These are phyloP conservation scores for Boletus vinaceobasis DNA, from an alignment of 768 basidiomycete species.

Conservation along the genomic window DNA sequence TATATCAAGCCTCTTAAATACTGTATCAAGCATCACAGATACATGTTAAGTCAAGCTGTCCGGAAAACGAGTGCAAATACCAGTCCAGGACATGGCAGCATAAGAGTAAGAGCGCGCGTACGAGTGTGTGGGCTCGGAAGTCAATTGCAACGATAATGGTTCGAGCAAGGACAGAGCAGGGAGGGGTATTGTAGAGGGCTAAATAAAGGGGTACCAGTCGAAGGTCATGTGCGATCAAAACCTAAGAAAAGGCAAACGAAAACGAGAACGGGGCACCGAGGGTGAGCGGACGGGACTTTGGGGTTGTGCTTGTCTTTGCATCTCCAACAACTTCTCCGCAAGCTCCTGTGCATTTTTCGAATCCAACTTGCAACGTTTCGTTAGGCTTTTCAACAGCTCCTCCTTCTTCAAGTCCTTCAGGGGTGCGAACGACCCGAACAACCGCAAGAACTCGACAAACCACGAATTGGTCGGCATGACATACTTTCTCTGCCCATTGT, in stretches of 20 bases:
- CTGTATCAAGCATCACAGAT: not conserved
- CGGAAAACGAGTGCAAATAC: not conserved
- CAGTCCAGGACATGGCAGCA: not conserved
- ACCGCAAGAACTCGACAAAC: conserved; percentile 20
- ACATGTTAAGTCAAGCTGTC: not conserved
- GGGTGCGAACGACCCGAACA: conserved; percentile 16
- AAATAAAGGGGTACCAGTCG: not conserved
- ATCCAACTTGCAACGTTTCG: conserved; percentile 25
- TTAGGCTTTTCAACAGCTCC: conserved; percentile 15
- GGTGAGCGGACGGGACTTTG: not conserved
- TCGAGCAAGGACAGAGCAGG: too few species aligned
- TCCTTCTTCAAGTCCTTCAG: conserved; percentile 16
- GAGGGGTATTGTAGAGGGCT: not conserved
- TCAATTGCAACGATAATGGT: too few species aligned
- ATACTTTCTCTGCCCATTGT: conserved; percentile 16
- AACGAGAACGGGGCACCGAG: not conserved
- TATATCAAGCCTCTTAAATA: not conserved
- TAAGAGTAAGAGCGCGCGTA: too few species aligned
- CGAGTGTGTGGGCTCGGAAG: too few species aligned
- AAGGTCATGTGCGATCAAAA: not conserved
- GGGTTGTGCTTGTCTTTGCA: not conserved
- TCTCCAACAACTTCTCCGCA: conserved; percentile 8
- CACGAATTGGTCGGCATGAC: conserved; percentile 24
- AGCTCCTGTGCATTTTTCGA: conserved; percentile 16
- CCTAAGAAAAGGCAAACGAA: not conserved